phyloP scores from a whole-genome alignment of 2,329 filamentous ascomycete genomes.

The Cladosporium sp. region DNA sequence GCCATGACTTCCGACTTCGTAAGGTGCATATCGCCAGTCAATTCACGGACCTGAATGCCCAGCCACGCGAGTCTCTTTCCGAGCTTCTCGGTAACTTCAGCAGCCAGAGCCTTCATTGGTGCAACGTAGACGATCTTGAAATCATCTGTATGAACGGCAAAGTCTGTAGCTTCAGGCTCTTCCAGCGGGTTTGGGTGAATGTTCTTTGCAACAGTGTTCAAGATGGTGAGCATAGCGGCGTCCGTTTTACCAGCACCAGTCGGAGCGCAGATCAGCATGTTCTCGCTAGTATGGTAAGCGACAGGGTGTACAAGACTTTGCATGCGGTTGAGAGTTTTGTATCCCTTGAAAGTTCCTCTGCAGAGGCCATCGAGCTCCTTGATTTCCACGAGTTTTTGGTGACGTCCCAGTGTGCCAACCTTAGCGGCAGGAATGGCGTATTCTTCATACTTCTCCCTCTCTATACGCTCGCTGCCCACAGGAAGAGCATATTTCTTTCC shows the following conservation, averaged over 20 bases:
- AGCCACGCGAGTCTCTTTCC: conserved; percentile 90
- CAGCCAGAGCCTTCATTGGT: conserved; percentile 96
- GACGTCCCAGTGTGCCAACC: conserved; percentile 66
- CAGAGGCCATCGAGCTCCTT: conserved; percentile 84
- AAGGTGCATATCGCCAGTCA: conserved; percentile 98
- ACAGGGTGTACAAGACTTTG: conserved; percentile 94
- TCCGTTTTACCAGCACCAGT: conserved; percentile 96
- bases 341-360: conserved; percentile 85
- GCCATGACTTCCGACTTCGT: conserved; percentile 94
- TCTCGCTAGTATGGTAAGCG: conserved; percentile 92
- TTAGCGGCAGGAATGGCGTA: conserved; percentile 78
- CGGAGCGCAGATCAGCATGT: conserved; percentile 97
- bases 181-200: conserved; percentile 74
- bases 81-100: conserved; percentile 92
- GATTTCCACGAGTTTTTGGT: conserved; percentile 73
- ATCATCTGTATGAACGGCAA: conserved; percentile 75
- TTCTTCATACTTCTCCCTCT: conserved; percentile 78
- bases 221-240: conserved; percentile 91
- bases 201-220: conserved; percentile 87
- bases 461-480: conserved; percentile 63
- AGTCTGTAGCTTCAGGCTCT: conserved; percentile 66
- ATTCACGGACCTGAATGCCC: conserved; percentile 83
- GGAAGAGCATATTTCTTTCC: conserved; percentile 83
- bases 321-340: conserved; percentile 93
- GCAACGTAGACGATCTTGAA: conserved; percentile 99